phyloP scores from a whole-genome alignment of 208 protist genomes.

The Wallacemonas sp. region DNA sequence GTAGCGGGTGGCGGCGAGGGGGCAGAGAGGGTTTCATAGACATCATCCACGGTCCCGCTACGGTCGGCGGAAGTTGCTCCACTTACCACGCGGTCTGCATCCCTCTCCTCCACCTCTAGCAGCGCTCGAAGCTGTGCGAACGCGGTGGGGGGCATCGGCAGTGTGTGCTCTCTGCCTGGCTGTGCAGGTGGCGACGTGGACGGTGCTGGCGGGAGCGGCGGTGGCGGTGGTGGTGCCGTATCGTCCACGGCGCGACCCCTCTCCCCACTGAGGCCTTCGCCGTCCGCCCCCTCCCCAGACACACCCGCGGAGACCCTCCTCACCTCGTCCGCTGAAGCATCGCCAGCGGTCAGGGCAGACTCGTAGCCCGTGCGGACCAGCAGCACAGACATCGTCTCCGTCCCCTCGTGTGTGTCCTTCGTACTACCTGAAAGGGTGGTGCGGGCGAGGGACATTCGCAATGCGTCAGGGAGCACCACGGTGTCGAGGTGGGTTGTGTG shows the following conservation, averaged over 20 bases:
- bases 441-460: conserved; percentile 29
- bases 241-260: too few relatives aligned
- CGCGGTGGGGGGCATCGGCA: too few relatives aligned
- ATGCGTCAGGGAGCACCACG: conserved; percentile 29
- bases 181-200: neutral
- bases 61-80: too few relatives aligned
- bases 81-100: too few relatives aligned
- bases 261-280: too few relatives aligned
- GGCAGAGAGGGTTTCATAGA: neutral
- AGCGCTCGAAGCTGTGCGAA: neutral
- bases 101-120: neutral
- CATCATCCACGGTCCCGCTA: neutral
- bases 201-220: neutral
- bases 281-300: neutral
- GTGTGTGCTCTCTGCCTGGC: too few relatives aligned
- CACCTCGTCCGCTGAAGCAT: neutral
- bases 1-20: neutral
- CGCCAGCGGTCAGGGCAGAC: conserved; percentile 5
- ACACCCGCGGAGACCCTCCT: neutral
- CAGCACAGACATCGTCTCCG: conserved; percentile 9
- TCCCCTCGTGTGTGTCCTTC: neutral
- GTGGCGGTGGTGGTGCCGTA: neutral
- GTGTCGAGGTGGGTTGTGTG: neutral
- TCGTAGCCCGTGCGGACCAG: conserved; percentile 29
- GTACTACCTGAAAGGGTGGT: neutral